phyloP scores from a whole-genome alignment of 2,329 filamentous ascomycete species.

The Fonsecaea multimorphosa region DNA sequence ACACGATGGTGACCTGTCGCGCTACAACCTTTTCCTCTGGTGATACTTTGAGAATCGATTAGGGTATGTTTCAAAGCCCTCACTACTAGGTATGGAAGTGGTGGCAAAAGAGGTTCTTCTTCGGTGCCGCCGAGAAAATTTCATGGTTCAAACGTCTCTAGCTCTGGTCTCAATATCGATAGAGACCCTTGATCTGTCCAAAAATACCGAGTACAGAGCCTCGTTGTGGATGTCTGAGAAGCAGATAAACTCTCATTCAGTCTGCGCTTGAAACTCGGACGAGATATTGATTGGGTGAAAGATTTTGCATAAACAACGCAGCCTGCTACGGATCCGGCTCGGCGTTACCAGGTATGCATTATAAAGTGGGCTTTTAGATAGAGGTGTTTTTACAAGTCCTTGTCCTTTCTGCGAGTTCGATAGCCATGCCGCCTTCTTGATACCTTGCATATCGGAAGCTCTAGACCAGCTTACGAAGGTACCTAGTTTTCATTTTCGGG shows the following conservation, averaged over 20 bases:
- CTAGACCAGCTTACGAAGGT: not conserved
- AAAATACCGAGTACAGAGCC: not conserved
- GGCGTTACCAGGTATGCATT: not conserved
- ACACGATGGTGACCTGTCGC: not conserved
- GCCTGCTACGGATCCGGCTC: not conserved
- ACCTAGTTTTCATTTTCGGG: too few species aligned
- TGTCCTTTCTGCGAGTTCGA: not conserved
- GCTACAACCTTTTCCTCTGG: not conserved
- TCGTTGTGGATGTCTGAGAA: not conserved
- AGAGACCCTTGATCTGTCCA: too few species aligned
- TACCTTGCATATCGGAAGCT: not conserved
- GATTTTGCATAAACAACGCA: not conserved
- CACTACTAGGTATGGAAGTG: not conserved
- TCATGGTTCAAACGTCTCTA: not conserved
- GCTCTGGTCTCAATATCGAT: not conserved
- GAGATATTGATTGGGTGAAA: not conserved
- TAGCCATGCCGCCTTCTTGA: not conserved
- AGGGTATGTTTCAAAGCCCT: not conserved
- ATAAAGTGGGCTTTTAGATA: not conserved
- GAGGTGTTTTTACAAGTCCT: not conserved
- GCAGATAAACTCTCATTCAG: not conserved
- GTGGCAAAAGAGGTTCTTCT: not conserved
- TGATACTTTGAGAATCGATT: not conserved
- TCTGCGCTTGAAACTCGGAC: constrained; percentile 4
- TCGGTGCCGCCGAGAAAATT: not conserved